Conservation (phyloP, 371 early-diverging fungal genomes). For the Spraguea lophii region DNA sequence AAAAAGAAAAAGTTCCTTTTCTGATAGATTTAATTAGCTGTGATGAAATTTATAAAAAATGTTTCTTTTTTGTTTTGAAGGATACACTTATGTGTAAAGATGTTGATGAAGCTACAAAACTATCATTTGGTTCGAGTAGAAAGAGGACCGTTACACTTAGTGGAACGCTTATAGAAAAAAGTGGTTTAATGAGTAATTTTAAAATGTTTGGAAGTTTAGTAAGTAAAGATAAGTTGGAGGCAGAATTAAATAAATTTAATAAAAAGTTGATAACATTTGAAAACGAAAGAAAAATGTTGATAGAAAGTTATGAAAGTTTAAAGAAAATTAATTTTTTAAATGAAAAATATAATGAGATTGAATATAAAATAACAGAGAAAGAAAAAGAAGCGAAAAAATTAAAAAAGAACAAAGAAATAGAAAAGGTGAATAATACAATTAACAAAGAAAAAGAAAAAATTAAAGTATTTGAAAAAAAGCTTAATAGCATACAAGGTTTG, state of each 20-base stretch:
- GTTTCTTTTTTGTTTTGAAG: constrained; percentile 67
- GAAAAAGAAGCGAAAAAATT: not conserved
- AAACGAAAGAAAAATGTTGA: constrained; percentile 8
- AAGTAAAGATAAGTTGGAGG: not conserved
- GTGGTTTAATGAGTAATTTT: constrained; percentile 72
- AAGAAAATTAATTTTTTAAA: not conserved
- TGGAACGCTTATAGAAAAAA: constrained; percentile 76
- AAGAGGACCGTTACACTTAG: constrained; percentile 81
- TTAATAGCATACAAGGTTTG: not conserved
- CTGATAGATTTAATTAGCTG: constrained; percentile 70
- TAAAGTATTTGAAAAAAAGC: not conserved
- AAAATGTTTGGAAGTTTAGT: constrained; percentile 49
- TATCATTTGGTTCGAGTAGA: constrained; percentile 61
- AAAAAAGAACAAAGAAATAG: not conserved
- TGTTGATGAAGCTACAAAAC: constrained; percentile 65
- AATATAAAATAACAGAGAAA: not conserved
- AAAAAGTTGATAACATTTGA: constrained; percentile 13
- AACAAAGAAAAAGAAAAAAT: constrained; percentile 6
- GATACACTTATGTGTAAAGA: constrained; percentile 75
- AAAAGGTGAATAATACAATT: constrained; percentile 1
- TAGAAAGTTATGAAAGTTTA: constrained; percentile 5
- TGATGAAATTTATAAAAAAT: constrained; percentile 54
- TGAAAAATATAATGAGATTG: not conserved
- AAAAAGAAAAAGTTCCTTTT: constrained; percentile 45
- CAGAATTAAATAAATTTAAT: constrained; percentile 8